Conservation (phyloP, 495 filamentous ascomycete genomes). For the Massariosphaeria phaeospora region DNA sequence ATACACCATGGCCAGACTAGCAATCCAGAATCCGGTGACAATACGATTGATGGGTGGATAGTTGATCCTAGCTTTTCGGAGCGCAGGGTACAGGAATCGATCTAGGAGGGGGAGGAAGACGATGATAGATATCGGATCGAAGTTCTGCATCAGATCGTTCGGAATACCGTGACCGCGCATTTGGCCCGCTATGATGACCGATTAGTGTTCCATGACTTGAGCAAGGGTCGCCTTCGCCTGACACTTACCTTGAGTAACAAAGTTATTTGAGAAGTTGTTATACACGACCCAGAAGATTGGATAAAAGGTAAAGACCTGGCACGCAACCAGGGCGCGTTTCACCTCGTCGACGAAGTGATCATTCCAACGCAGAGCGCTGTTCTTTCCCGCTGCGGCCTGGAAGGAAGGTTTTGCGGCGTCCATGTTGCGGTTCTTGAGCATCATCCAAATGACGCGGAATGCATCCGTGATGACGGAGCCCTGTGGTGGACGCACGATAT, state of each 20-base stretch:
- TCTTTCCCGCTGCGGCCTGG: slow-evolving; percentile 47
- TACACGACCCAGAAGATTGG: slow-evolving; percentile 49
- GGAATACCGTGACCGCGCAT: slow-evolving; percentile 55
- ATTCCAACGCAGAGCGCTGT: slow-evolving; percentile 48
- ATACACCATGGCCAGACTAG: slow-evolving; percentile 57
- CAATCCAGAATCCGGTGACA: slow-evolving; percentile 63
- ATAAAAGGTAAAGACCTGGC: slow-evolving; percentile 58
- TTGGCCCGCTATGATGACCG: slow-evolving; percentile 40
- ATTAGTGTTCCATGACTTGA: not conserved
- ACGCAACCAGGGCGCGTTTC: slow-evolving; percentile 55
- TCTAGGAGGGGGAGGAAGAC: slow-evolving; percentile 67
- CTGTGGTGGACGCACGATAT: slow-evolving; percentile 59
- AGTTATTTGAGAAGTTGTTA: slow-evolving; percentile 42
- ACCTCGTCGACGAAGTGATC: slow-evolving; percentile 63
- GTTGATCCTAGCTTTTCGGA: slow-evolving; percentile 59
- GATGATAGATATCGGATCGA: slow-evolving; percentile 71
- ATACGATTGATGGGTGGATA: slow-evolving; percentile 74
- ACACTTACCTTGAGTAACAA: slow-evolving; percentile 46
- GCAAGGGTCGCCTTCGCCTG: not conserved
- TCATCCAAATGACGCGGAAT: slow-evolving; percentile 58
- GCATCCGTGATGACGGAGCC: slow-evolving; percentile 59
- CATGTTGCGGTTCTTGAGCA: slow-evolving; percentile 44
- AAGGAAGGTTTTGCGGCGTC: slow-evolving; percentile 57
- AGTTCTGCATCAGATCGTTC: slow-evolving; percentile 73
- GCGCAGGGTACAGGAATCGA: slow-evolving; percentile 59